phyloP scores from a whole-genome alignment of 371 early-diverging fungal genomes.

The Mortierella sp. region DNA sequence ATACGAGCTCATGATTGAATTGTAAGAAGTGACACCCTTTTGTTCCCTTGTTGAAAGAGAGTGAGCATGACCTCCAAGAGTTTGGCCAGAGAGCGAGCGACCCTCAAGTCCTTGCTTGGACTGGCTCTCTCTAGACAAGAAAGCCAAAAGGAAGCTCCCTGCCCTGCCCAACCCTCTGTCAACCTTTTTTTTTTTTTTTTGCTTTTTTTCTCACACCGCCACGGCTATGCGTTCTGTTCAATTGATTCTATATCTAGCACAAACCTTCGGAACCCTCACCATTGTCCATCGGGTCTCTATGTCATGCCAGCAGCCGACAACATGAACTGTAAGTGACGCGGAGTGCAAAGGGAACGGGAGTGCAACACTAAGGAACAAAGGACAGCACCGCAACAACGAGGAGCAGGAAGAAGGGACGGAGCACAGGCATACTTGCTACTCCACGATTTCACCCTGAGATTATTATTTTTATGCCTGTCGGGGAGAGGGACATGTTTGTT shows the following conservation, averaged over 20 bases:
- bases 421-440: neutral
- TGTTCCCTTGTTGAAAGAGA: neutral
- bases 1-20: slow-evolving; percentile 75
- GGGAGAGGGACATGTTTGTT: slow-evolving; percentile 7
- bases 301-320: slow-evolving; percentile 87
- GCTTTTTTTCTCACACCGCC: slow-evolving; percentile 18
- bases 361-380: neutral
- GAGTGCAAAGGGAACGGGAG: neutral
- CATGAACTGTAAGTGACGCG: slow-evolving; percentile 70
- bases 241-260: slow-evolving; percentile 63
- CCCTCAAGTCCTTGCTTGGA: neutral
- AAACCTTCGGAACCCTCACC: slow-evolving; percentile 80
- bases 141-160: neutral
- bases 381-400: neutral
- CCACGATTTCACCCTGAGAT: neutral
- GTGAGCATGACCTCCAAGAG: neutral
- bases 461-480: neutral
- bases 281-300: slow-evolving; percentile 90
- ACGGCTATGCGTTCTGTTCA: slow-evolving; percentile 15
- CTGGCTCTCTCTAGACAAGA: neutral
- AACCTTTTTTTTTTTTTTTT: neutral
- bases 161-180: neutral
- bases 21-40: slow-evolving; percentile 45
- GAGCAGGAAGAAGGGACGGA: neutral
- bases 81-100: neutral